Percentiles rank a stretch among this genome's conserved stretches.
These are phyloP conservation scores for Vitellaria paradoxa DNA, from an alignment of 179 eudicot genomes.

Conservation along the genomic window DNA sequence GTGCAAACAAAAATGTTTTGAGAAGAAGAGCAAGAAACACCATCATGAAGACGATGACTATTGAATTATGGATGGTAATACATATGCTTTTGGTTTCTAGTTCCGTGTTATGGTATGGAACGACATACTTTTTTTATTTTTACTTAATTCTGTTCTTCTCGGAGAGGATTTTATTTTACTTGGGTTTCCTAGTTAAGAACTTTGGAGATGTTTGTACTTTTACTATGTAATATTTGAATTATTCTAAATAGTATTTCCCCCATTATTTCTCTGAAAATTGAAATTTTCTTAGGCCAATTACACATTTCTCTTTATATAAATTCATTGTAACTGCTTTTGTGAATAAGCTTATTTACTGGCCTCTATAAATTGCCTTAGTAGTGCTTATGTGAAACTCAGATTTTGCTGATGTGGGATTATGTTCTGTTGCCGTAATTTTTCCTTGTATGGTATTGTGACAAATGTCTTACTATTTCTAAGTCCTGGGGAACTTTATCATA, in stretches of 20 bases:
- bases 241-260: not conserved
- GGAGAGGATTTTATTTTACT: not conserved
- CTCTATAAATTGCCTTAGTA: not conserved
- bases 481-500: too few relatives aligned
- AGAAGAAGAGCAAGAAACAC: constrained; percentile 67
- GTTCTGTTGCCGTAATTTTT: too few relatives aligned
- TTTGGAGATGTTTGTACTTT: not conserved
- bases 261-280: not conserved
- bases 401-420: not conserved
- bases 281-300: not conserved
- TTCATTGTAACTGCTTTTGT: not conserved
- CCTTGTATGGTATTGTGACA: too few relatives aligned
- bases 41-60: constrained; percentile 35
- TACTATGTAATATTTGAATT: not conserved
- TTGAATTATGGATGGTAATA: constrained; percentile 22
- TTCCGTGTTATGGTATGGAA: not conserved
- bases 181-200: not conserved
- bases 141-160: not conserved
- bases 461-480: too few relatives aligned
- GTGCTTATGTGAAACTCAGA: not conserved
- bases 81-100: not conserved
- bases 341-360: not conserved
- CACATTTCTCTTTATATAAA: not conserved
- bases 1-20: constrained; percentile 63
- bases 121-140: not conserved